Evolutionary conservation across 2,329 filamentous ascomycete species (phyloP), one percentile per base, ranked within the genome.

Genomic region (Colletotrichum sp.): DNA sequence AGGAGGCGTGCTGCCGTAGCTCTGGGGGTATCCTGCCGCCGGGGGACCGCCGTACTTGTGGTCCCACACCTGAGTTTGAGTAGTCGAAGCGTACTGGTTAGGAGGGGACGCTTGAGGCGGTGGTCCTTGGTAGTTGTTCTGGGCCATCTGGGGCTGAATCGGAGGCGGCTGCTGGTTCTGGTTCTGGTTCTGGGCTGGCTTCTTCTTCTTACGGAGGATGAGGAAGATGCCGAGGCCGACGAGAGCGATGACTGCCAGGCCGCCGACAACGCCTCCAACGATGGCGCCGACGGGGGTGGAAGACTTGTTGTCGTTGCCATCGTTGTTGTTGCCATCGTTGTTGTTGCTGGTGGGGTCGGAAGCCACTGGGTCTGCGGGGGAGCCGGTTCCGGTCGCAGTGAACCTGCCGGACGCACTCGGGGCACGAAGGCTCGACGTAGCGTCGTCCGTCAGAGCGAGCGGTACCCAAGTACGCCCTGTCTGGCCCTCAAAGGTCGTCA

Each of bases 401-500:
- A 36, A 54, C 34, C 38, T 66, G 21, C 47, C 16, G 43, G 47
- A 31, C 9, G 59, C 59, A 27, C 51, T 70, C 47, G 67, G 33
- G 31, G 70, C 55, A 21, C 36, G 34, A 24, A 8, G 8, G 38
- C 38, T 69, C 38, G 55, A 68, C n/a, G 59, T 63, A 13, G 66
- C 31, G n/a, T 67, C 55, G 59, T 66, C 66, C 31, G 70, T 63
- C 69, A 76, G 24, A 64, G 66, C 57, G 38, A 76, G 21, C 12
- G 69, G 68, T 18, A 66, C 76, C 74, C 84, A 85, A 27, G 58
- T 73, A 33, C 81, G 77, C 38, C 80, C 80, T 4, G 77, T 77
- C 76, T 87, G 79, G 38, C 85, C 86, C 12, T 55, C 75, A 69
- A 82, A 87, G 7, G 86, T 86, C 4, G 87, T 88, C 29, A 78